A percentile compares a stretch with the other conserved stretches of the same genome.
These are phyloP conservation scores for Cenococcum geophilum DNA, from an alignment of 495 filamentous ascomycete genomes.

Conservation along the genomic window DNA sequence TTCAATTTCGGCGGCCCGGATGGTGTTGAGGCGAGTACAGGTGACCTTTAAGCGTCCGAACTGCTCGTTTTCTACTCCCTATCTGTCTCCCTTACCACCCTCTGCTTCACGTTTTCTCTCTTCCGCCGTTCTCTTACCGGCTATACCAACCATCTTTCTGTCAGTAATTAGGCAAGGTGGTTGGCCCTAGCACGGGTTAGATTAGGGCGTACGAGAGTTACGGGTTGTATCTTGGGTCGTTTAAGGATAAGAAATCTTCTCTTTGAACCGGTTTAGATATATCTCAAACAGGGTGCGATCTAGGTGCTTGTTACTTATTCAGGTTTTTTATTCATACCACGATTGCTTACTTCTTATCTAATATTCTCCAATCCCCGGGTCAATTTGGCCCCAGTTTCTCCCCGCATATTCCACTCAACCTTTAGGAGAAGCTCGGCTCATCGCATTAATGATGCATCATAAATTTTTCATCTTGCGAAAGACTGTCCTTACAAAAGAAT, in stretches of 20 bases:
- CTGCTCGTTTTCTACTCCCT: not conserved
- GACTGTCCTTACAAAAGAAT: too few relatives aligned
- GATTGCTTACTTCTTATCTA: too few relatives aligned
- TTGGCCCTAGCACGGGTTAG: not conserved
- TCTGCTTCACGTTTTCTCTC: not conserved
- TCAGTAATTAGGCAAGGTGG: not conserved
- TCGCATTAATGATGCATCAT: too few relatives aligned
- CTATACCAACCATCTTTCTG: not conserved
- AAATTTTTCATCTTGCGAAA: too few relatives aligned
- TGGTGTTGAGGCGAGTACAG: conserved; percentile 23
- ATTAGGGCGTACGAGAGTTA: not conserved
- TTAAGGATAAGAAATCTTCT: not conserved
- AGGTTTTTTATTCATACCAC: not conserved
- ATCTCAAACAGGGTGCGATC: not conserved
- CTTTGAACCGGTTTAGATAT: not conserved
- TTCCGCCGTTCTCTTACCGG: not conserved
- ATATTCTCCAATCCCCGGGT: too few relatives aligned
- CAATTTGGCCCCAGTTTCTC: too few relatives aligned
- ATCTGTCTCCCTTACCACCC: not conserved
- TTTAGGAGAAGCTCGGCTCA: too few relatives aligned
- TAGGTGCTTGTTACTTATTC: not conserved
- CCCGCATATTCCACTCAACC: too few relatives aligned
- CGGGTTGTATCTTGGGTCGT: not conserved
- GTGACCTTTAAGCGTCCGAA: conserved; percentile 13
- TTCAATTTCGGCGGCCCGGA: conserved; percentile 45